Evolutionary conservation across 768 basidiomycete genomes (phyloP).

Genomic region (Tremella yokohamensis): DNA sequence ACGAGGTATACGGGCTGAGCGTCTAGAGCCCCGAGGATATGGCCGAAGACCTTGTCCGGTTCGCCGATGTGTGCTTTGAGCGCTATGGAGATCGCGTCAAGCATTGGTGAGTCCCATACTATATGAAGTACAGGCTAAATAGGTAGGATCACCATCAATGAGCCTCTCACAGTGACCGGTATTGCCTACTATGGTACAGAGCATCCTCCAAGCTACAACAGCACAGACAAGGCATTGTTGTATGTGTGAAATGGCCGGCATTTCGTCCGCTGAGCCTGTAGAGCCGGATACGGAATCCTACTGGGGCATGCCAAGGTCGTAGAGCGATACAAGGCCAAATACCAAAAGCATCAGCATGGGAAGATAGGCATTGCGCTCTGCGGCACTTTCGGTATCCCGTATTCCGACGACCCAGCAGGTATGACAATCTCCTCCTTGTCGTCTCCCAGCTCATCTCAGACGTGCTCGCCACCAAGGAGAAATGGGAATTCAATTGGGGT

Average conservation of each 20-base stretch:
- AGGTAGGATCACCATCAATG: conserved; percentile 62
- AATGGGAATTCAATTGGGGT: conserved; percentile 3
- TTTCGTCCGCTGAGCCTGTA: background rate
- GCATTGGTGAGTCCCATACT: conserved; percentile 55
- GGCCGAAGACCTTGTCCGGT: conserved; percentile 61
- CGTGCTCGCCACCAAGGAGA: background rate
- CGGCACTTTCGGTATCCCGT: background rate
- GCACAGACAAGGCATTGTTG: background rate
- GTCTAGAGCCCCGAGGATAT: conserved; percentile 62
- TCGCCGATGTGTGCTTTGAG: conserved; percentile 66
- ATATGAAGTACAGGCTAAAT: background rate
- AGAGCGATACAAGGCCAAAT: background rate
- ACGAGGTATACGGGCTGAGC: background rate
- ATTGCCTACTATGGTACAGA: background rate
- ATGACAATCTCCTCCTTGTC: too few species aligned
- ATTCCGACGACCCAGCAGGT: background rate
- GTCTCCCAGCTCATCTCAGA: too few species aligned
- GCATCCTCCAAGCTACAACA: conserved; percentile 1
- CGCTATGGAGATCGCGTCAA: conserved; percentile 71
- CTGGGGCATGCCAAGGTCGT: background rate
- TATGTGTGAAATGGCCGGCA: background rate
- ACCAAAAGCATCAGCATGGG: background rate
- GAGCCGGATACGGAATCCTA: conserved; percentile 3
- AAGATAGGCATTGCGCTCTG: conserved; percentile 5
- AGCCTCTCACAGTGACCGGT: conserved; percentile 53